phyloP scores from a whole-genome alignment of 2,329 filamentous ascomycete genomes.

The Nemania sp. region DNA sequence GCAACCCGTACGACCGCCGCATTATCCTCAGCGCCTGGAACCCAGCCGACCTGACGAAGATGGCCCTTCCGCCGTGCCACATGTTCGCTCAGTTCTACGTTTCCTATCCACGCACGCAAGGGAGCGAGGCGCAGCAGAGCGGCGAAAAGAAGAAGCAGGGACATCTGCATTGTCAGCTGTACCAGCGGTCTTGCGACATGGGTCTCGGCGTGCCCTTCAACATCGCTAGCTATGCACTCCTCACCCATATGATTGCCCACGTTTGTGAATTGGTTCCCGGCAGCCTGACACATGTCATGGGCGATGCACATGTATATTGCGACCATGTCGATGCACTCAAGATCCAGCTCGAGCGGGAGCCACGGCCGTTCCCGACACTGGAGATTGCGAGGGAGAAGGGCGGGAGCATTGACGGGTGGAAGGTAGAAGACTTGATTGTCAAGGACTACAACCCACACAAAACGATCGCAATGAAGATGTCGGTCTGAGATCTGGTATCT shows the following conservation, averaged over 20 bases:
- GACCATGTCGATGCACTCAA: slow-evolving; percentile 92
- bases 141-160: slow-evolving; percentile 64
- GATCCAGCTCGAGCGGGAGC: slow-evolving; percentile 83
- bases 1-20: slow-evolving; percentile 86
- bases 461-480: slow-evolving; percentile 98
- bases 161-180: slow-evolving; percentile 86
- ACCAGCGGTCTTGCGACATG: slow-evolving; percentile 97
- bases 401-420: slow-evolving; percentile 90
- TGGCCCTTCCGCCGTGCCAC: slow-evolving; percentile 84
- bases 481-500: slow-evolving; percentile 67
- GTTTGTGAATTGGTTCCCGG: slow-evolving; percentile 87
- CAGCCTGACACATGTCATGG: slow-evolving; percentile 93
- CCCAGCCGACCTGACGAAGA: slow-evolving; percentile 77
- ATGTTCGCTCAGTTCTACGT: slow-evolving; percentile 90
- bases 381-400: slow-evolving; percentile 76
- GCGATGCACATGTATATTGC: slow-evolving; percentile 95
- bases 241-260: slow-evolving; percentile 95
- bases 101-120: slow-evolving; percentile 62
- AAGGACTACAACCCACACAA: slow-evolving; percentile 92
- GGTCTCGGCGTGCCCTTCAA: slow-evolving; percentile 98
- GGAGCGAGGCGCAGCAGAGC: slow-evolving; percentile 48
- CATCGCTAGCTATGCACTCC: slow-evolving; percentile 91
- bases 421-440: slow-evolving; percentile 86
- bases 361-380: slow-evolving; percentile 82
- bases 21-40: slow-evolving; percentile 97